Evolutionary conservation across 2,329 filamentous ascomycete genomes (phyloP).

Genomic region (Amesomyces nigricolor): DNA sequence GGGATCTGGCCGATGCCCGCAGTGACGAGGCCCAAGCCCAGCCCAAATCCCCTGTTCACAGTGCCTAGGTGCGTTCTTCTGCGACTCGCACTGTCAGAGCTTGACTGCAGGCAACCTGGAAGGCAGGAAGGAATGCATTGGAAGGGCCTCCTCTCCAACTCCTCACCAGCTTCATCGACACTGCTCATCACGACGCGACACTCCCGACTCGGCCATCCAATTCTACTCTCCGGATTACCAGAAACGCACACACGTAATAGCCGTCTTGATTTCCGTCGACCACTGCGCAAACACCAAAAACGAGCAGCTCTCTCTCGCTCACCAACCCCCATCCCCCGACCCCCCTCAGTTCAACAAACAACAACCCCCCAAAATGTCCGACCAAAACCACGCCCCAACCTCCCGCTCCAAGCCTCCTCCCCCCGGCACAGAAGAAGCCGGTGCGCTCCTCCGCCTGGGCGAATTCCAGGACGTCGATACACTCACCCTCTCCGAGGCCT

Average conservation of each 20-base stretch:
- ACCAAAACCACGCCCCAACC: constrained; percentile 39
- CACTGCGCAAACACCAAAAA: too few relatives aligned
- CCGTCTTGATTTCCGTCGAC: too few relatives aligned
- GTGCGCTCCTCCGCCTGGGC: constrained; percentile 74
- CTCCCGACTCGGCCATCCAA: too few relatives aligned
- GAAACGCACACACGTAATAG: too few relatives aligned
- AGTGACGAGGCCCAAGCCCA: neutral
- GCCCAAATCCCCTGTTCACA: neutral
- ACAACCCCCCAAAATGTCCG: constrained; percentile 19
- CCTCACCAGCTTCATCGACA: too few relatives aligned
- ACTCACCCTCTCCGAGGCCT: constrained; percentile 84
- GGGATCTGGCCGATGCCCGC: neutral
- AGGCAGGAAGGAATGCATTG: neutral
- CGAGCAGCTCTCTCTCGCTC: too few relatives aligned
- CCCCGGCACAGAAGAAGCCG: constrained; percentile 82
- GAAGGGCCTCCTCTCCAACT: too few relatives aligned
- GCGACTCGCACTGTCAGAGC: constrained; percentile 9
- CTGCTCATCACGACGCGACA: too few relatives aligned
- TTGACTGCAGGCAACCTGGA: too few relatives aligned
- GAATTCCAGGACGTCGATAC: constrained; percentile 92
- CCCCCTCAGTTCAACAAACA: neutral
- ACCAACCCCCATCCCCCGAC: too few relatives aligned
- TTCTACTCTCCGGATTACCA: too few relatives aligned
- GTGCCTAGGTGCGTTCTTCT: neutral
- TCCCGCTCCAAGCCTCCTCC: constrained; percentile 64